Percentiles rank a stretch among this genome's conserved stretches.
These are phyloP conservation scores for Ceratocystis harringtonii DNA, from an alignment of 2,329 filamentous ascomycete species.

Conservation along the genomic window DNA sequence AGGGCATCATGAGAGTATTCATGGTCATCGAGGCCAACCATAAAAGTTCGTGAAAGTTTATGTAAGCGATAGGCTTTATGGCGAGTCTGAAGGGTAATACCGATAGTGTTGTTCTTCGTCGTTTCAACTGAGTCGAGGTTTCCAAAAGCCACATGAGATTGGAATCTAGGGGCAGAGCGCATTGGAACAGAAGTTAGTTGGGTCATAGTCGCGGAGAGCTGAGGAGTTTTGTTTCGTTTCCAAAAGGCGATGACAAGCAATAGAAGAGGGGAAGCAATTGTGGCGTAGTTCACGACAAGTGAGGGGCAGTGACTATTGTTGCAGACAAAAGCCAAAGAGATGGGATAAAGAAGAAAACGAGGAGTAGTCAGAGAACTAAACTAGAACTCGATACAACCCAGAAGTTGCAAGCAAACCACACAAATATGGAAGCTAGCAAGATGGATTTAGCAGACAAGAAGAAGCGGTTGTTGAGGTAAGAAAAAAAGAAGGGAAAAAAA, in stretches of 20 bases:
- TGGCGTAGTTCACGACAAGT: not conserved
- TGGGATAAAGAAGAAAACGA: not conserved
- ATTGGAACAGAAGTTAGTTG: constrained; percentile 10
- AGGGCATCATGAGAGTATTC: constrained; percentile 84
- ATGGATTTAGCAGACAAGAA: not conserved
- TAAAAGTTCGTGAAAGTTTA: constrained; percentile 70
- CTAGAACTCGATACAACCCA: not conserved
- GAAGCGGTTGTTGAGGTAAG: not conserved
- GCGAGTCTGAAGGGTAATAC: constrained; percentile 69
- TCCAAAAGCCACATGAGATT: constrained; percentile 45
- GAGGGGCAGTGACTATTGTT: not conserved
- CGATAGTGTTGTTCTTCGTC: constrained; percentile 45
- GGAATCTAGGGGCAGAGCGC: constrained; percentile 31
- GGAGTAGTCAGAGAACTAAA: not conserved
- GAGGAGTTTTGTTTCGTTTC: not conserved
- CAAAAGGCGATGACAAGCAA: not conserved
- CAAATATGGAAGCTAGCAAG: not conserved
- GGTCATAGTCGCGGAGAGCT: constrained; percentile 7
- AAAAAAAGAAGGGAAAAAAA: not conserved
- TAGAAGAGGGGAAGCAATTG: not conserved
- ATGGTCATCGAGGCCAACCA: constrained; percentile 83
- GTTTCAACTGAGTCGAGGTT: constrained; percentile 43
- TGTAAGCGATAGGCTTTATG: constrained; percentile 74
- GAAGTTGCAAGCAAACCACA: not conserved
- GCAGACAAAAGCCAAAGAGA: not conserved